Evolutionary conservation across 108 stramenopile genomes (phyloP).

Genomic region (Heterococcus sp.): DNA sequence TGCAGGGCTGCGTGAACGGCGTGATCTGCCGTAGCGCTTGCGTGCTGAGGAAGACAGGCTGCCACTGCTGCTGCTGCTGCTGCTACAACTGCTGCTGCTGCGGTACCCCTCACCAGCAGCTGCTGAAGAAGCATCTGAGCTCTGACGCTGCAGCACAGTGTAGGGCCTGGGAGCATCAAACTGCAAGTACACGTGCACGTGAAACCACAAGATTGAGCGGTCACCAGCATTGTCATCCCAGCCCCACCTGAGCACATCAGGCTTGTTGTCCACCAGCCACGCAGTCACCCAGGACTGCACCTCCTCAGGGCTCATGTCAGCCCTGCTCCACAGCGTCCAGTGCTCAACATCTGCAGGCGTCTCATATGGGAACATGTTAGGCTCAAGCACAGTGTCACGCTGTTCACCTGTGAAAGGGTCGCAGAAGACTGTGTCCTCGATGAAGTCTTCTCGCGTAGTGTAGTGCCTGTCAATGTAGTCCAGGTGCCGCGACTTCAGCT

Average conservation of each 20-base stretch:
- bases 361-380: constrained; percentile 53
- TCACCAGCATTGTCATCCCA: constrained; percentile 57
- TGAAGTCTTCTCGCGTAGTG: constrained; percentile 35
- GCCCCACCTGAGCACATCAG: constrained; percentile 49
- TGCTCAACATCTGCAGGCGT: constrained; percentile 51
- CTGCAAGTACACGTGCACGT: constrained; percentile 55
- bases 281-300: constrained; percentile 37
- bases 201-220: constrained; percentile 51
- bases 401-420: constrained; percentile 13
- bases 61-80: too few species aligned
- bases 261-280: constrained; percentile 50
- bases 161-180: background rate
- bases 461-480: constrained; percentile 38
- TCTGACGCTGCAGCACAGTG: too few species aligned
- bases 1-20: background rate
- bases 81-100: too few species aligned
- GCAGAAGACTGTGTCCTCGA: constrained; percentile 42
- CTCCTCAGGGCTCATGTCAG: constrained; percentile 33
- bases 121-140: too few species aligned
- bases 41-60: too few species aligned
- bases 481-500: constrained; percentile 44
- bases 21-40: background rate
- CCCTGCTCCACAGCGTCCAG: constrained; percentile 55
- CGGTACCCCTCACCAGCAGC: too few species aligned
- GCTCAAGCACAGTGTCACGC: constrained; percentile 35